These are phyloP conservation scores for Candida saitoana DNA, from an alignment of 805 yeast species.

Conservation along the genomic window DNA sequence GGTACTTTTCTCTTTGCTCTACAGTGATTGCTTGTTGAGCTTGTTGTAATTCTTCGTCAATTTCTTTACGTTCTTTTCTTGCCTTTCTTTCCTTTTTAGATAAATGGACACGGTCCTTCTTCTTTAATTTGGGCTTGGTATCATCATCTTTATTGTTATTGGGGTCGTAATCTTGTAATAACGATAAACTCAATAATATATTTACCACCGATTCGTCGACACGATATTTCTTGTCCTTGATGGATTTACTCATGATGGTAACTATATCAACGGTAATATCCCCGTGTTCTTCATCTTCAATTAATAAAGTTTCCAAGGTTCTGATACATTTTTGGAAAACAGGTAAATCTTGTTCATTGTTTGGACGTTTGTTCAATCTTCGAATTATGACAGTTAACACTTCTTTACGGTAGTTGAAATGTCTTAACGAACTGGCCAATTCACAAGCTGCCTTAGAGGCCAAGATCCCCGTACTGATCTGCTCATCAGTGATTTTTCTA, in stretches of 20 bases:
- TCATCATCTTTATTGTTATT: slow-evolving; percentile 41
- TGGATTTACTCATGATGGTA: slow-evolving; percentile 61
- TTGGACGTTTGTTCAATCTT: slow-evolving; percentile 61
- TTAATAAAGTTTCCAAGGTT: slow-evolving; percentile 64
- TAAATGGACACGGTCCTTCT: slow-evolving; percentile 85
- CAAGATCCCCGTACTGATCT: slow-evolving; percentile 46
- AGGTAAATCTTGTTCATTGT: slow-evolving; percentile 40
- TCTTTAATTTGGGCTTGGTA: slow-evolving; percentile 52
- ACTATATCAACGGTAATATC: slow-evolving; percentile 73
- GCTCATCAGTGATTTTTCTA: slow-evolving; percentile 27
- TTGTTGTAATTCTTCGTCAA: slow-evolving; percentile 81
- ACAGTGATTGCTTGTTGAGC: slow-evolving; percentile 87
- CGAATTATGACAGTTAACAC: slow-evolving; percentile 63
- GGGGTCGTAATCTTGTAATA: slow-evolving; percentile 72
- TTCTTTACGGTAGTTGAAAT: slow-evolving; percentile 80
- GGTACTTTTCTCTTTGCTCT: slow-evolving; percentile 81
- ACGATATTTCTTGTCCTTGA: slow-evolving; percentile 68
- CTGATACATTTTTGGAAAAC: slow-evolving; percentile 58
- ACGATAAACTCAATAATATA: slow-evolving; percentile 61
- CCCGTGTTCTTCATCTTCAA: slow-evolving; percentile 76
- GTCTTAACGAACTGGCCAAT: slow-evolving; percentile 57
- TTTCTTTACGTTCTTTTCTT: slow-evolving; percentile 78
- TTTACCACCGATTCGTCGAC: slow-evolving; percentile 82
- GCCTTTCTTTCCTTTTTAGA: slow-evolving; percentile 88
- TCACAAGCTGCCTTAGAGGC: slow-evolving; percentile 81